These are phyloP conservation scores for Suillus discolor DNA, from an alignment of 768 basidiomycete genomes.

Conservation along the genomic window DNA sequence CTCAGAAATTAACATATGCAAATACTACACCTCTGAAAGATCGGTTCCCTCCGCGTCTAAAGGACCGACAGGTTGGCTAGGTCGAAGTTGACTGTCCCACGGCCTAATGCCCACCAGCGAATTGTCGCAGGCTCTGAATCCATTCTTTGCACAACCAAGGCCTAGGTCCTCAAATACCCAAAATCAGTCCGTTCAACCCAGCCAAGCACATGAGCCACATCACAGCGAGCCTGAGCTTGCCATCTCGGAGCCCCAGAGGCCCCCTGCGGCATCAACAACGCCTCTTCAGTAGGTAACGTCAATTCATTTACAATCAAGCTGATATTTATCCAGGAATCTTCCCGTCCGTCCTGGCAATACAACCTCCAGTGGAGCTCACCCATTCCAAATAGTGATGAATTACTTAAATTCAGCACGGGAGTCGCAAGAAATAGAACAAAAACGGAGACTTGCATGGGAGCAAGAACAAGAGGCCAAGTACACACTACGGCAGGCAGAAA, in stretches of 20 bases:
- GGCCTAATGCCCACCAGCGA: constrained; percentile 65
- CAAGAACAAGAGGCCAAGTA: constrained; percentile 66
- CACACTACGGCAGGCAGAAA: constrained; percentile 55
- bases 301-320: constrained; percentile 8
- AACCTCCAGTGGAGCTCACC: constrained; percentile 40
- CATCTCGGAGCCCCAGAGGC: constrained; percentile 43
- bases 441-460: constrained; percentile 67
- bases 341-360: constrained; percentile 29
- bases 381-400: constrained; percentile 64
- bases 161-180: constrained; percentile 28
- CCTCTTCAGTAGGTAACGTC: constrained; percentile 39
- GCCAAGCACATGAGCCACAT: constrained; percentile 51
- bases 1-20: constrained; percentile 32
- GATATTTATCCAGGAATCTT: constrained; percentile 13
- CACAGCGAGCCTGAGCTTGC: constrained; percentile 69
- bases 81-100: constrained; percentile 1
- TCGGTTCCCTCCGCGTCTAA: background rate
- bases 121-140: constrained; percentile 79
- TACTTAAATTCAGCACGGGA: constrained; percentile 58
- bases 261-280: constrained; percentile 32
- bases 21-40: constrained; percentile 20
- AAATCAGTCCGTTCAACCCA: constrained; percentile 31
- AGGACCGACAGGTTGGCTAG: background rate
- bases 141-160: constrained; percentile 52
- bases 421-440: constrained; percentile 60